A percentile compares a stretch with the other conserved stretches of the same genome.
Conservation (phyloP, 352 stramenopile genomes). For the Blastocystis sp. region DNA sequence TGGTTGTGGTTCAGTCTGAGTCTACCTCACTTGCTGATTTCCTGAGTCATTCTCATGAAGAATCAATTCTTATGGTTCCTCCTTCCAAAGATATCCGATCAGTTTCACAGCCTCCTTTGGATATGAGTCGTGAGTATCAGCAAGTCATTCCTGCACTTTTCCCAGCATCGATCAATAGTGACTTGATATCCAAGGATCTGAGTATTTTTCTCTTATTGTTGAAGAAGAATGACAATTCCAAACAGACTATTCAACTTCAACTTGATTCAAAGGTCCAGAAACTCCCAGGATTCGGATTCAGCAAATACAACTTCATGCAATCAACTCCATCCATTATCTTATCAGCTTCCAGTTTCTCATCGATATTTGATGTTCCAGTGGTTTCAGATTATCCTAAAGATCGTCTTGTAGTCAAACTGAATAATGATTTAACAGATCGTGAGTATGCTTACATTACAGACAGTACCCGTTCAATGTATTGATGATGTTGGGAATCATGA, state of each 20-base stretch:
- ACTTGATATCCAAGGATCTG: background rate
- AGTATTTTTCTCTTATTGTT: background rate
- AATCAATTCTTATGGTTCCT: background rate
- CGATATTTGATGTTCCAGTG: background rate
- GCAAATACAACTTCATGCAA: conserved; percentile 54
- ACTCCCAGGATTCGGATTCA: conserved; percentile 44
- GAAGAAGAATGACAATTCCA: background rate
- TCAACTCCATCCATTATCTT: background rate
- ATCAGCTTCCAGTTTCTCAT: background rate
- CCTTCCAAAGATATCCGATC: background rate
- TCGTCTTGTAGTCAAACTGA: conserved; percentile 17
- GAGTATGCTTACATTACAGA: conserved; percentile 42
- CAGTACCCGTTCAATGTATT: conserved; percentile 1
- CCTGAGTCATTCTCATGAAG: background rate
- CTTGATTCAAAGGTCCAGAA: background rate
- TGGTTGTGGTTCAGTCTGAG: background rate
- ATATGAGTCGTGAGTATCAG: background rate
- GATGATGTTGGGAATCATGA: background rate
- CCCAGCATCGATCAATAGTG: conserved; percentile 7
- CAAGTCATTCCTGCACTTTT: background rate
- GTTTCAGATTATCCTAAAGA: background rate
- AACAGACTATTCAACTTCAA: background rate
- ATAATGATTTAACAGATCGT: background rate
- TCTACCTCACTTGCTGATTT: background rate
- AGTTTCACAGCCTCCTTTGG: background rate